A percentile compares a stretch with the other conserved stretches of the same genome.
These are phyloP conservation scores for Hirschioporus abietinus DNA, from an alignment of 768 basidiomycete species.

Conservation along the genomic window DNA sequence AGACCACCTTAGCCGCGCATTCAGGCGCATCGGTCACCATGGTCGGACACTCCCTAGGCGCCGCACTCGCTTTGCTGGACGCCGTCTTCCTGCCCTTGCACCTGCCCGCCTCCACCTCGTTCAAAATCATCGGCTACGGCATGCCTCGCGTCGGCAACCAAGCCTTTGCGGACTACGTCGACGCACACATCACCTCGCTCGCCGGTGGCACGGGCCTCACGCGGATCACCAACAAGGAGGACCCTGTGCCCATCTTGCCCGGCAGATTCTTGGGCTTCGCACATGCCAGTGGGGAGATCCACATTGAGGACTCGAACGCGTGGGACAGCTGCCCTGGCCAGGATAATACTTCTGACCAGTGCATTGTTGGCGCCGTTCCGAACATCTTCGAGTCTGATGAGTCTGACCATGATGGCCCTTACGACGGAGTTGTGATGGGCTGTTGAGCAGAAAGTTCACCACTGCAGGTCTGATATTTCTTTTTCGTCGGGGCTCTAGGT, in stretches of 20 bases:
- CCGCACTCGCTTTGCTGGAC: slow-evolving; percentile 47
- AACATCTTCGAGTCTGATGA: slow-evolving; percentile 40
- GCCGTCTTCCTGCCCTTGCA: slow-evolving; percentile 49
- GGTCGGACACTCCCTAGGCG: slow-evolving; percentile 47
- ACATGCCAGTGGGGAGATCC: slow-evolving; percentile 37
- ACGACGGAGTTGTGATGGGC: slow-evolving; percentile 29
- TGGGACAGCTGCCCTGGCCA: slow-evolving; percentile 38
- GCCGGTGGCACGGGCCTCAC: slow-evolving; percentile 7
- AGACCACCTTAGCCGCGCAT: slow-evolving; percentile 31
- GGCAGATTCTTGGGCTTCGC: slow-evolving; percentile 35
- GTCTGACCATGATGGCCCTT: slow-evolving; percentile 46
- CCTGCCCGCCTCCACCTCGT: slow-evolving; percentile 29
- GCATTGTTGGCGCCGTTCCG: slow-evolving; percentile 48
- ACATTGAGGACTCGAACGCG: slow-evolving; percentile 27
- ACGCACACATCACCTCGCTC: slow-evolving; percentile 4
- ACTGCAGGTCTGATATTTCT: background rate
- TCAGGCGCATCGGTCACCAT: slow-evolving; percentile 33
- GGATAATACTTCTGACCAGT: slow-evolving; percentile 50
- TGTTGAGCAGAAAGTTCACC: slow-evolving; percentile 7
- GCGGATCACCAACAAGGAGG: slow-evolving; percentile 13
- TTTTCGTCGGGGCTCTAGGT: too few relatives aligned
- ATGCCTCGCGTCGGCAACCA: slow-evolving; percentile 23
- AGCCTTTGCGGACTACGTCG: slow-evolving; percentile 19
- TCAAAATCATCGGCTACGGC: slow-evolving; percentile 25
- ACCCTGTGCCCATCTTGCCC: slow-evolving; percentile 28